phyloP scores from a whole-genome alignment of 345 rosid genomes.

The Gossypium sturtianum region DNA sequence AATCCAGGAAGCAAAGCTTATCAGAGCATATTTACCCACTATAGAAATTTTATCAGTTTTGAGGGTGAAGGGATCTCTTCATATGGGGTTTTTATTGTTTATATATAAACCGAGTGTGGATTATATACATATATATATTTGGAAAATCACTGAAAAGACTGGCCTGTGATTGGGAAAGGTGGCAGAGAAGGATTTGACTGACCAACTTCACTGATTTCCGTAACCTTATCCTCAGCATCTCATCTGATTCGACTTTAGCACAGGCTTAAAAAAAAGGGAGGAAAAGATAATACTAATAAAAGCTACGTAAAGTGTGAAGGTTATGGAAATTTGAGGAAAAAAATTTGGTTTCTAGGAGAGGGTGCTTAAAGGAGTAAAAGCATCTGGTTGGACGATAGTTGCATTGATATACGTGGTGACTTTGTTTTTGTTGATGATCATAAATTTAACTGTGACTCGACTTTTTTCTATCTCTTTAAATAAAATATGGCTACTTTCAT shows the following conservation, averaged over 20 bases:
- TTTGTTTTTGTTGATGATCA: conserved; percentile 7
- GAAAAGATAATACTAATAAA: neutral
- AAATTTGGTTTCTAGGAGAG: conserved; percentile 15
- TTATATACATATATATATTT: neutral
- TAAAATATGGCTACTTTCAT: neutral
- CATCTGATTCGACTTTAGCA: conserved; percentile 12
- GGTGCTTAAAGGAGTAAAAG: conserved; percentile 17
- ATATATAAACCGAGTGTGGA: neutral
- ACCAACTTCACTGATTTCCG: conserved; percentile 34
- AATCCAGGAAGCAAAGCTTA: conserved; percentile 14
- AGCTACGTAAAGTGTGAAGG: conserved; percentile 4
- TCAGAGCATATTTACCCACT: conserved; percentile 14
- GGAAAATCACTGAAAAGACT: conserved; percentile 5
- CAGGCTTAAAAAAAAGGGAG: neutral
- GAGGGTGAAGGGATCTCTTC: conserved; percentile 4
- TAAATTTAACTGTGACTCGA: neutral
- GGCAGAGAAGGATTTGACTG: conserved; percentile 31
- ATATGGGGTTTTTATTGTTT: neutral
- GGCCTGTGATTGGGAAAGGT: conserved; percentile 30
- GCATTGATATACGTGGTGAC: conserved; percentile 17
- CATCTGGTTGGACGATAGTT: conserved; percentile 9
- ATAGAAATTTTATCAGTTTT: neutral
- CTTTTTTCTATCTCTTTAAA: neutral
- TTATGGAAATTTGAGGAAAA: conserved; percentile 9
- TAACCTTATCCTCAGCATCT: conserved; percentile 42